Base-by-base conservation (phyloP, 768 basidiomycete species). In the Bullera alba region DNA sequence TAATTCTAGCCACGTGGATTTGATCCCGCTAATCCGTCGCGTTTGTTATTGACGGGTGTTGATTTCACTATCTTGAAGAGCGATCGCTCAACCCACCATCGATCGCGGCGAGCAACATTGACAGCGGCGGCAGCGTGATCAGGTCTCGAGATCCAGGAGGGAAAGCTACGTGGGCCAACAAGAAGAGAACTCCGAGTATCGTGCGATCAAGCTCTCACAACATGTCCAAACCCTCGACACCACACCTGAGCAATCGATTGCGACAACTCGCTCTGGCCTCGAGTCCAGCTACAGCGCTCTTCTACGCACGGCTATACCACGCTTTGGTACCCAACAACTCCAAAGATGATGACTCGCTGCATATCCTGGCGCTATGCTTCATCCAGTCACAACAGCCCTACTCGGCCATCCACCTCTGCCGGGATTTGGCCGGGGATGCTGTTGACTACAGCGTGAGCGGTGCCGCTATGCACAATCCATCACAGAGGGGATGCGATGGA, bases 241-340 rank as follows among this genome's bases (percentile, higher is more conserved):
- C 57, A 1, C 53, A 65, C 42, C 50, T 66, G 12, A 19, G 23
- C 29, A 44, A 25, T n/a, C 58, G 61, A 46, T 52, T 66, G 4
- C 58, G 58, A 22, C 54, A 57, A 14, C 51, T 69, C 28, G 47
- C 58, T 4, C 42, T 56, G 8, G 42, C 42, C 27, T 63, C 63
- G n/a, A 50, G 58, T 26, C 53, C 61, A 4, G 10, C 44, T 0
- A 55, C 63, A 4, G 54, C 63, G 2, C 39, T 63, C 10, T 69
- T 69, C 61, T 69, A 61, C 50, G 58, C 67, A 3, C 47, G 61
- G 26, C 37, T 69, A 34, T 63, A 49, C 30, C 37, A 65, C 28
- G 28, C 55, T 7, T 36, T 69, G 22, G 54, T 30, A 14, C 58
- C 58, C 4, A 53, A 54, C 10, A 47, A 48, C 14, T 39, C 30